Conservation (phyloP, 805 yeast species). For the Pichia cephalocereana region DNA sequence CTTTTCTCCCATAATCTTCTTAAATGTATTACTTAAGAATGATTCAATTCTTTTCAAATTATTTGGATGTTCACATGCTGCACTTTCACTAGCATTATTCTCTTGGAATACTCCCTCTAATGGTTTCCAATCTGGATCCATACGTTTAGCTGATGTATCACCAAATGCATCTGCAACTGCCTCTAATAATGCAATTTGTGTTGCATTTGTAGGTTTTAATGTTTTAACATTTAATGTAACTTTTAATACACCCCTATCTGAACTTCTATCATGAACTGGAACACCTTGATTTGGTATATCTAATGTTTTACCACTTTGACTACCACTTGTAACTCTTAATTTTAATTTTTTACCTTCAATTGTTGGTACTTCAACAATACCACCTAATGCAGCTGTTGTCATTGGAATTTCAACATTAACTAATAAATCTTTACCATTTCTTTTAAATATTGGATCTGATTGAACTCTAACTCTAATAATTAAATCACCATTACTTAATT, state of each 20-base stretch:
- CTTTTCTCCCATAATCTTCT: conserved; percentile 27
- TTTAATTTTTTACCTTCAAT: conserved; percentile 64
- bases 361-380: conserved; percentile 84
- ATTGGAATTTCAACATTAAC: conserved; percentile 64
- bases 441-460: conserved; percentile 61
- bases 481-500: conserved; percentile 76
- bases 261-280: conserved; percentile 41
- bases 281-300: conserved; percentile 83
- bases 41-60: conserved; percentile 48
- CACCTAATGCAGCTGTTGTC: conserved; percentile 97
- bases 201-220: conserved; percentile 66
- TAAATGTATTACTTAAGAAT: conserved; percentile 50
- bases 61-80: conserved; percentile 31
- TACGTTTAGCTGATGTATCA: conserved; percentile 69
- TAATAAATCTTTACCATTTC: conserved; percentile 59
- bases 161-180: conserved; percentile 88
- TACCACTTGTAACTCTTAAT: conserved; percentile 75
- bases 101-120: conserved; percentile 18
- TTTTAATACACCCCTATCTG: conserved; percentile 65
- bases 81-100: background rate
- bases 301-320: conserved; percentile 65
- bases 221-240: conserved; percentile 66
- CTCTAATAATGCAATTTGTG: conserved; percentile 83
- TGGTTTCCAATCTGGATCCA: conserved; percentile 41
- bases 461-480: conserved; percentile 71